A percentile compares a stretch with the other conserved stretches of the same genome.
Evolutionary conservation across 768 basidiomycete species (phyloP).

Genomic region (Kondoa malvinella): DNA sequence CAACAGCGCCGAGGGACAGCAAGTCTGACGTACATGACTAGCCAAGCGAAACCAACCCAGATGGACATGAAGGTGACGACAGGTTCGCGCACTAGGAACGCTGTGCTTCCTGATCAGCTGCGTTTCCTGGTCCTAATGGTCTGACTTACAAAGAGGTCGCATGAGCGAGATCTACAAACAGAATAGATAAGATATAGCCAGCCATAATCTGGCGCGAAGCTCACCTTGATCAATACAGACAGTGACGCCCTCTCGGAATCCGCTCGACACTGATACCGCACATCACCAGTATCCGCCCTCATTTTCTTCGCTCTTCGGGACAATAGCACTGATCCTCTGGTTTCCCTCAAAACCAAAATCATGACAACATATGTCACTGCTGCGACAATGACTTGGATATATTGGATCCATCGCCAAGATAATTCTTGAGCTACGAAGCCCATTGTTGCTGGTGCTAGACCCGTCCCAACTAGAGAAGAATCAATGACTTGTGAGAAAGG

Average conservation of each 20-base stretch:
- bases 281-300: slow-evolving; percentile 50
- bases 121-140: too few relatives aligned
- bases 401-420: slow-evolving; percentile 53
- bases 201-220: too few relatives aligned
- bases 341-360: slow-evolving; percentile 50
- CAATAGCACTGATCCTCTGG: slow-evolving; percentile 33
- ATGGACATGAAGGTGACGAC: slow-evolving; percentile 48
- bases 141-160: slow-evolving; percentile 15
- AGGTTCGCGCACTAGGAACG: slow-evolving; percentile 53
- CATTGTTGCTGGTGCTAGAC: not conserved
- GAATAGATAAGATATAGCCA: too few relatives aligned
- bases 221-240: slow-evolving; percentile 47
- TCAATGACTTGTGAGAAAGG: too few relatives aligned
- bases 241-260: slow-evolving; percentile 49
- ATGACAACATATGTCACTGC: slow-evolving; percentile 41
- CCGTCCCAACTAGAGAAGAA: not conserved
- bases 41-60: slow-evolving; percentile 28
- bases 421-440: slow-evolving; percentile 1
- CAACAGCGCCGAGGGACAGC: slow-evolving; percentile 39
- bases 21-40: not conserved
- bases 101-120: too few relatives aligned
- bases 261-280: slow-evolving; percentile 45
- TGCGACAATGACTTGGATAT: slow-evolving; percentile 36
- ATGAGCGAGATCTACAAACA: slow-evolving; percentile 41
- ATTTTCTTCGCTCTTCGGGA: slow-evolving; percentile 43